Base-by-base conservation (phyloP, 2,329 filamentous ascomycete species). In the Neoarthrinium moseri region DNA sequence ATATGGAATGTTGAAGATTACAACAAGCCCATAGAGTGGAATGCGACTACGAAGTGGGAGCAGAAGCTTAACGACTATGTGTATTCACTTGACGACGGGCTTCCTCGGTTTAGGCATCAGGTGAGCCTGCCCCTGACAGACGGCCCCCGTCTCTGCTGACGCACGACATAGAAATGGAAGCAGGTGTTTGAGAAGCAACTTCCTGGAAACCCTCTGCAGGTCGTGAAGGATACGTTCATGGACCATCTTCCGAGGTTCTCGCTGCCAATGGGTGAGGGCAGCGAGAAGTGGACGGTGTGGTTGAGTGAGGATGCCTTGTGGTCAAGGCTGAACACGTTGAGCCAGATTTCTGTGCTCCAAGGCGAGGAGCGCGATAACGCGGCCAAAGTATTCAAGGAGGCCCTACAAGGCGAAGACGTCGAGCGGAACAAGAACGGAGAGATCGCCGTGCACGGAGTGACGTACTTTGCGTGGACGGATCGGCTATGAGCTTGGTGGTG, bases 1-100 rank as follows among this genome's bases (percentile, higher is more conserved):
- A 83, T 90, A 43, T 90, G 87, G 86, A 89, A 89, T 55, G 71
- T 84, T 48, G 85, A 89, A 61, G 82, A 87, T 52, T 88, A 88
- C 60, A 89, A 89, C 60, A 77, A 83, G 38, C 81, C 83, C 0
- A 59, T 64, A 43, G 62, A 62, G 3, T 85, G 83, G 77, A 60
- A 68, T 5, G 70, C 81, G 0, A 69, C 70, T 8, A 81, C 80
- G 0, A 50, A 67, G 5, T 89, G 85, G 83, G 84, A 87, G 55
- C 64, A 75, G 40, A 70, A 70, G 33, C 65, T 89, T 38, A 83
- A 84, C 52, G 74, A 83, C 38, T 74, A 84, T 43, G 73, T 84
- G 47, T 61, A 67, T 43, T 72, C 71, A 53, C 68, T 77, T 20
- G 69, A 78, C 23, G 84, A 87, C 62, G 74, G 76, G 2, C 70